Base-by-base conservation (phyloP, 2,329 filamentous ascomycete species). In the Leptographium flavum region DNA sequence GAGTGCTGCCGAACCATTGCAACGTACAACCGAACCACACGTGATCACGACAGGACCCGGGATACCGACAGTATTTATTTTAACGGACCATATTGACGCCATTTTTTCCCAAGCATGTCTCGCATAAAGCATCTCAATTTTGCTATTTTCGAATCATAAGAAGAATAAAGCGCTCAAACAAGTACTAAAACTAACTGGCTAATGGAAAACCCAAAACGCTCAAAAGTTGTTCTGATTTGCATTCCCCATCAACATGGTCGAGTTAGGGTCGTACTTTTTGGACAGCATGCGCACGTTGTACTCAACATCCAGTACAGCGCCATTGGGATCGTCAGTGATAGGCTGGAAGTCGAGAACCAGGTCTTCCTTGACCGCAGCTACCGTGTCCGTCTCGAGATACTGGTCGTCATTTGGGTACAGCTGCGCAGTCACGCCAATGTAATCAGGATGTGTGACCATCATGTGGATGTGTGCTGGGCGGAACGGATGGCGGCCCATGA, bases 391-490 rank as follows among this genome's bases (percentile, higher is more conserved):
- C 9, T 51, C 49, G 3, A 82, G 64, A 51, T 80, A 78, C 45
- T 70, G 65, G 58, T 73, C 70, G 47, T 68, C 63, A 42, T 68
- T 64, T 55, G 81, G 76, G 55, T 82, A 84, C 47, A 83, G 79
- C 55, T 84, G 79, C 0, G 79, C 82, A 1, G 76, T 76, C 42
- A 81, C 21, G 69, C 74, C 58, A 52, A 75, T 76, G 64, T 79
- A 79, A 30, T 69, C 70, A 2, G 67, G 67, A 35, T 65, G 63
- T 5, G 68, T 66, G 48, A 55, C 69, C 58, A 75, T 70, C 52
- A 79, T 69, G 56, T 79, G 75, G 41, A 79, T 70, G 53, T 79
- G 75, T 3, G 73, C 74, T 2, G 75, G 75, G 14, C 75, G 65
- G 58, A 64, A 74, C 14, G 70, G 65, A 50, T 74, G 71, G 28